Evolutionary conservation across 2,329 filamentous ascomycete genomes (phyloP).

Genomic region (Coniochaeta sp.): DNA sequence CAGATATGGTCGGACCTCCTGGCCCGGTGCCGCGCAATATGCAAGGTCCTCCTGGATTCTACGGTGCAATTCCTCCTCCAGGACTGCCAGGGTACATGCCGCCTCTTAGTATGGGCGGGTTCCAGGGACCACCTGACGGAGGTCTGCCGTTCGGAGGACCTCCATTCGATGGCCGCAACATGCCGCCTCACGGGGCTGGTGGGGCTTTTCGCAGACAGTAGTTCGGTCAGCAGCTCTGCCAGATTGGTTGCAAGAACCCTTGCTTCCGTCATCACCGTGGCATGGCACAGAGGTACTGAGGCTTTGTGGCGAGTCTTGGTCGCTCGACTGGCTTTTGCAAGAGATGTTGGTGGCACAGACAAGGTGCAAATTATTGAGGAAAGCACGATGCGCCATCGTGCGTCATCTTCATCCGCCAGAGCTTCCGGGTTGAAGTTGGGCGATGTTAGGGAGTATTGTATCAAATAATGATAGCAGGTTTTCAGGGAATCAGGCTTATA

Average conservation of each 20-base stretch:
- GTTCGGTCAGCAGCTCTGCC: slow-evolving; percentile 1
- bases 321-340: background rate
- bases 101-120: slow-evolving; percentile 45
- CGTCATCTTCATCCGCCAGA: background rate
- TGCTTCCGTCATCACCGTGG: slow-evolving; percentile 1
- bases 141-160: slow-evolving; percentile 28
- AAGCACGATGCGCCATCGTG: background rate
- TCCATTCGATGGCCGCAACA: slow-evolving; percentile 30
- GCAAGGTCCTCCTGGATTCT: slow-evolving; percentile 52
- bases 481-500: background rate
- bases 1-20: slow-evolving; percentile 37
- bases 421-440: background rate
- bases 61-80: slow-evolving; percentile 37
- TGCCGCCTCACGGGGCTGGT: slow-evolving; percentile 38
- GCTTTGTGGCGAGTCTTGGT: background rate
- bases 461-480: background rate
- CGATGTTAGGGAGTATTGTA: background rate
- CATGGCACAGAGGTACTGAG: background rate
- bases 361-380: background rate
- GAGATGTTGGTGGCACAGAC: background rate
- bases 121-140: slow-evolving; percentile 45
- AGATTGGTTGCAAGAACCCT: slow-evolving; percentile 1
- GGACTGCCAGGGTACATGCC: slow-evolving; percentile 37
- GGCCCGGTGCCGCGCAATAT: slow-evolving; percentile 25
- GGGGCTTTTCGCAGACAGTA: background rate